A percentile compares a stretch with the other conserved stretches of the same genome.
Evolutionary conservation across 352 stramenopile species (phyloP).

Genomic region (Globisporangium recalcitrans): DNA sequence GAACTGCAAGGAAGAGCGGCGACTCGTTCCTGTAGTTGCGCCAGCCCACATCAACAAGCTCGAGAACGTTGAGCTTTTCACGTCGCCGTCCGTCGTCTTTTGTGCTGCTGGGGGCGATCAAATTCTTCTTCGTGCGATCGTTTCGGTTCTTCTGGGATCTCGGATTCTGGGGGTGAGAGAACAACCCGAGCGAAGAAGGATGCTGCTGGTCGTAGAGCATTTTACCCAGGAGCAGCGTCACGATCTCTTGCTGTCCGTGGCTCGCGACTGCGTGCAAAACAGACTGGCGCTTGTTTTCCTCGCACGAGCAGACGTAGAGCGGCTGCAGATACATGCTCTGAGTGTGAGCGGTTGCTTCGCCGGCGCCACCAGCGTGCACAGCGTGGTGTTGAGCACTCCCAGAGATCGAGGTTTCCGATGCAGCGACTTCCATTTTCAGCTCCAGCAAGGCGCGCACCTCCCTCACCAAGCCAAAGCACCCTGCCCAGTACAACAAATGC

Average conservation of each 20-base stretch:
- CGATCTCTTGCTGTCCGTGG: constrained; percentile 48
- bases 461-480: constrained; percentile 57
- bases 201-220: constrained; percentile 41
- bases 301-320: constrained; percentile 61
- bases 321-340: constrained; percentile 26
- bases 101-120: constrained; percentile 15
- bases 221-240: constrained; percentile 42
- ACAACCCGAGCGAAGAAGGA: not conserved
- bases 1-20: constrained; percentile 53
- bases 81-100: constrained; percentile 7
- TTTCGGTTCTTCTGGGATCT: not conserved
- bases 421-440: constrained; percentile 24
- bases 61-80: constrained; percentile 23
- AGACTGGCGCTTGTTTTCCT: constrained; percentile 58
- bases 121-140: constrained; percentile 7
- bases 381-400: not conserved
- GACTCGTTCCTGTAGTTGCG: constrained; percentile 63
- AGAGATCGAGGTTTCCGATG: not conserved
- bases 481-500: constrained; percentile 72
- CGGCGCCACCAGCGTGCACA: not conserved
- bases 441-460: constrained; percentile 45
- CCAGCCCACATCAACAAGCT: constrained; percentile 39
- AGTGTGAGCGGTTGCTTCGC: not conserved
- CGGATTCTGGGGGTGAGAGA: not conserved
- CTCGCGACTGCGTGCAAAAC: constrained; percentile 55